These are phyloP conservation scores for Yamadazyma mexicana DNA, from an alignment of 1,139 yeast genomes.

Conservation along the genomic window DNA sequence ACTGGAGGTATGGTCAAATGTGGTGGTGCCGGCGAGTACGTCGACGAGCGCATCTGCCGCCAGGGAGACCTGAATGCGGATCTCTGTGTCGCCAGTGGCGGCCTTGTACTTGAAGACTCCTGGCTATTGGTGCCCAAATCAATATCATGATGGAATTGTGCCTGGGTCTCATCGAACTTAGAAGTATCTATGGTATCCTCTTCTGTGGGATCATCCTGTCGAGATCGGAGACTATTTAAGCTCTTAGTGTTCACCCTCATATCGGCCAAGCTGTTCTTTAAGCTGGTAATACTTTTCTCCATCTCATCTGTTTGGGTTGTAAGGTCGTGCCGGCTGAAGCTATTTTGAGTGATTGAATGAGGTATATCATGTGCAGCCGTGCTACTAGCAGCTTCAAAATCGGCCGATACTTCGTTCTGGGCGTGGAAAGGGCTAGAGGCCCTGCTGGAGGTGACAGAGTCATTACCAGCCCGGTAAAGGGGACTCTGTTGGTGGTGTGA, in stretches of 20 bases:
- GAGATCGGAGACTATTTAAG: constrained; percentile 5
- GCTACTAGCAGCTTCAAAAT: too few species aligned
- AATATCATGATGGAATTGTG: constrained; percentile 33
- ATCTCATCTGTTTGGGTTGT: constrained; percentile 11
- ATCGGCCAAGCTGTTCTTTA: constrained; percentile 23
- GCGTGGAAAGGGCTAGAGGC: constrained; percentile 25
- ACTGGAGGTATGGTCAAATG: constrained; percentile 9
- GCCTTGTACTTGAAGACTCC: neutral
- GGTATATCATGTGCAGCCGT: neutral
- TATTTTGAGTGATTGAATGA: neutral
- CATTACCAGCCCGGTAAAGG: neutral
- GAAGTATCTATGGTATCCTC: constrained; percentile 22
- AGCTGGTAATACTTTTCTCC: constrained; percentile 25
- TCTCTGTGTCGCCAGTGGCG: constrained; percentile 10
- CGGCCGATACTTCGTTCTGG: neutral
- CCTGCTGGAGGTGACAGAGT: constrained; percentile 7
- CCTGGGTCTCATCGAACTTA: constrained; percentile 27
- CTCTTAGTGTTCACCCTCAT: constrained; percentile 12
- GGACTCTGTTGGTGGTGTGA: neutral
- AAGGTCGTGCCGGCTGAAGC: constrained; percentile 12
- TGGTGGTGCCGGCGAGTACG: constrained; percentile 3
- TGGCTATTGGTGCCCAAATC: constrained; percentile 19
- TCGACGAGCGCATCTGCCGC: constrained; percentile 30
- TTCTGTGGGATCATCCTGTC: constrained; percentile 6
- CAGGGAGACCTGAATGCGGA: constrained; percentile 26